Conservation (phyloP, 75 land plant species). For the Chamaecyparis obtusa region DNA sequence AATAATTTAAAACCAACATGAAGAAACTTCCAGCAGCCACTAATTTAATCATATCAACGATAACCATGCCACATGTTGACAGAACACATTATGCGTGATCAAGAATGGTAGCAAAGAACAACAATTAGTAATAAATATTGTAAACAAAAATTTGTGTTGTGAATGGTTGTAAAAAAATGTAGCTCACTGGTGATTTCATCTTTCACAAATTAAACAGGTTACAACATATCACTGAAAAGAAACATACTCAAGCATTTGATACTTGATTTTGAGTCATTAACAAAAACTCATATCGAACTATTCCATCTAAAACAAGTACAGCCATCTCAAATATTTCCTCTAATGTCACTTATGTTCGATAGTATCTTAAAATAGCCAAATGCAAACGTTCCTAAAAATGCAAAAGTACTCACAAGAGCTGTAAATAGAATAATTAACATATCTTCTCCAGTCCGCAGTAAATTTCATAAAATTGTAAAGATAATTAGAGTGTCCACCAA, state of each 20-base stretch:
- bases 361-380: neutral
- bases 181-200: neutral
- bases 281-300: neutral
- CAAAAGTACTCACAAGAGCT: neutral
- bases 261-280: neutral
- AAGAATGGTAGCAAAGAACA: neutral
- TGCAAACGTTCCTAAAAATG: neutral
- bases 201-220: neutral
- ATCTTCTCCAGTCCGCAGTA: neutral
- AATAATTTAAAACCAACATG: neutral
- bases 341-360: too few species aligned
- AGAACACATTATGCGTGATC: neutral
- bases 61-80: neutral
- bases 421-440: neutral
- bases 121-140: neutral
- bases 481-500: neutral
- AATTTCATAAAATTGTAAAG: neutral
- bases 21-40: neutral
- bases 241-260: neutral
- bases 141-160: neutral
- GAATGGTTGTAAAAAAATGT: neutral
- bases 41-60: neutral
- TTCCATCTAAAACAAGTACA: neutral
- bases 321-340: neutral
- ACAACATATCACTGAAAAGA: neutral